Evolutionary conservation across 495 filamentous ascomycete species (phyloP), one percentile per base, ranked within the genome.

Genomic region (Barbatosphaeria neglecta): DNA sequence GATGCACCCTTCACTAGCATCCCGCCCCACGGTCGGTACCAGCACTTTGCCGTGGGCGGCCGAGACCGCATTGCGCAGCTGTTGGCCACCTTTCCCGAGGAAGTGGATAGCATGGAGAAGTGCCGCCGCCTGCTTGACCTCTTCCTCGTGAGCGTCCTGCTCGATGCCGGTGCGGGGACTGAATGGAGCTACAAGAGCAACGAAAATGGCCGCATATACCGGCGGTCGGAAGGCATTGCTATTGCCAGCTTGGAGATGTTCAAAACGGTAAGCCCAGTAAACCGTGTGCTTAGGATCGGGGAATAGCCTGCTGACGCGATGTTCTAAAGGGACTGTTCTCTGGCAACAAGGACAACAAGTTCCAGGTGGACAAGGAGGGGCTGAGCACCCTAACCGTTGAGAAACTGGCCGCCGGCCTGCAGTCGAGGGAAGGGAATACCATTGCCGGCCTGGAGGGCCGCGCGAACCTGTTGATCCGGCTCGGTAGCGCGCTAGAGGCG

Each of bases 231-330:
- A 61, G 92, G 92, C 19, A 70, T 98, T 51, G 92, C 92, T 5
- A 82, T 98, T 38, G 92, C 93, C 19, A 90, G 84, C 61, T 65
- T 98, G 58, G 92, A 97, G 56, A 98, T 98, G 92, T 98, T 97
- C 69, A 95, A 92, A 66, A 73, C 64, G 13, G 70, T 72, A 54
- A 17, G 64, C 56, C 24, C n/a, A n/a, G n/a, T n/a, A n/a, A n/a
- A n/a, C n/a, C n/a, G n/a, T n/a, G n/a, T n/a, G n/a, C n/a, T n/a
- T n/a, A n/a, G n/a, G n/a, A n/a, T n/a, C n/a, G n/a, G n/a, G n/a
- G n/a, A n/a, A n/a, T n/a, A n/a, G n/a, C n/a, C n/a, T n/a, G 20
- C 20, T 44, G 23, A n/a, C 9, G 1, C 20, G 39, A 22, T 41
- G 52, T 24, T 6, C 3, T n/a, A 22, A 52, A 78, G 44, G 92